Evolutionary conservation across 2,329 filamentous ascomycete genomes (phyloP), one percentile per base, ranked within the genome.

Genomic region (Epichloe bromicola): DNA sequence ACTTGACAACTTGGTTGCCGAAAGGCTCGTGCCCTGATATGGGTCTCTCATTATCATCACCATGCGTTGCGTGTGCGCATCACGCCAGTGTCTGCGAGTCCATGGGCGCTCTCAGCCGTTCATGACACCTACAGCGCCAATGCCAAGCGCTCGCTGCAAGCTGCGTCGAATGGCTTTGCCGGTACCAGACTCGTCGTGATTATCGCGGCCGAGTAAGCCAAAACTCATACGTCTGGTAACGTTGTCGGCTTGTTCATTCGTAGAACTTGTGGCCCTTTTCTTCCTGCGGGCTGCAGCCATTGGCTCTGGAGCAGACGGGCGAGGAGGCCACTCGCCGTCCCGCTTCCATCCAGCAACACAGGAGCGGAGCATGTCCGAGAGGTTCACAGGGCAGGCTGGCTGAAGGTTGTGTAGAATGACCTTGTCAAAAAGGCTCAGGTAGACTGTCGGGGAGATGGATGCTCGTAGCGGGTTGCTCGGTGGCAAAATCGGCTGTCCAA

Each of bases 311-410:
- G 55, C 74, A 64, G 60, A 78, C 71, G 44, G 72, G 58, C 45
- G 75, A 61, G 17, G 88, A 4, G 91, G 90, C 91, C 91, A 97
- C 66, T 95, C 88, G 15, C 89, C 90, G 60, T 93, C 88, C 40
- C 87, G 78, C 66, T 94, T 95, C 91, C 91, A 96, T 42, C 91
- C 91, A 30, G 85, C 76, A 1, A 97, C 89, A 57, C 91, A 86
- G 12, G 87, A 81, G 10, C 81, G 78, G 20, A 87, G 80, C 70
- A 96, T 83, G 59, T 95, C 88, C 33, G 76, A 71, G 0, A 97
- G 77, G 59, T 95, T 96, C 61, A 96, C 85, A 3, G 91, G 91
- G 15, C 94, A 87, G 1, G 85, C 84, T 0, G 91, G 91, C 3
- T 88, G 87, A 56, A 93, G 78, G 38, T 76, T 79, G 60, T 91